Conservation (phyloP, 768 basidiomycete species). For the Mycena floridula region DNA sequence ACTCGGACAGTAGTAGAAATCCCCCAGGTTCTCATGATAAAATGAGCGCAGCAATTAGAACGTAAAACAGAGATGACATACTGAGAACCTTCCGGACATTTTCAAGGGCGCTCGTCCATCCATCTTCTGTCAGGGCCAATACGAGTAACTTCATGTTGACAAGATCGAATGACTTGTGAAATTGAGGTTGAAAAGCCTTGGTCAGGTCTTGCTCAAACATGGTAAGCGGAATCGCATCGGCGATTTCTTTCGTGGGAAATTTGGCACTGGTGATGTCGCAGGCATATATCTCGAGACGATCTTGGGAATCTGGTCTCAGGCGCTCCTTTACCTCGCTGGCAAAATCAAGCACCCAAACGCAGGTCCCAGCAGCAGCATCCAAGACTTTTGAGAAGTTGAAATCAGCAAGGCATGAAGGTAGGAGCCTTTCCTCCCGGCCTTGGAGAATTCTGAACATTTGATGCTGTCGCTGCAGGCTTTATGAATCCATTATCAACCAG, state of each 20-base stretch:
- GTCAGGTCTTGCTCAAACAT: neutral
- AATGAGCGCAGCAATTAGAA: neutral
- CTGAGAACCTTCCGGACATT: neutral
- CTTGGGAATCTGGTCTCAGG: neutral
- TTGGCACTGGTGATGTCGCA: neutral
- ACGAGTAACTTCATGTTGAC: neutral
- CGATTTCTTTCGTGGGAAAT: neutral
- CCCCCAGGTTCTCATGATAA: neutral
- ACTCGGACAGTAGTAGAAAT: neutral
- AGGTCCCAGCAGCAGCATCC: neutral
- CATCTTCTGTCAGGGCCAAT: neutral
- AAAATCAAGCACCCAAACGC: neutral
- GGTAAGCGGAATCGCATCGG: neutral
- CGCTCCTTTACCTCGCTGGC: neutral
- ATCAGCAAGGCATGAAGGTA: neutral
- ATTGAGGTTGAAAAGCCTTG: neutral
- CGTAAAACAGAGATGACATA: neutral
- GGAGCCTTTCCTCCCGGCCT: neutral
- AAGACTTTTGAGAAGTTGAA: neutral
- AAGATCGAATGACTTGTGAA: neutral
- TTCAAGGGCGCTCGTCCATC: neutral
- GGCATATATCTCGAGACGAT: neutral
- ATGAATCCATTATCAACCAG: neutral
- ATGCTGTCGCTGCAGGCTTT: neutral
- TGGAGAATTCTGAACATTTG: neutral